Evolutionary conservation across 1,139 yeast genomes (phyloP).

Genomic region (Nakaseomyces glabratus): DNA sequence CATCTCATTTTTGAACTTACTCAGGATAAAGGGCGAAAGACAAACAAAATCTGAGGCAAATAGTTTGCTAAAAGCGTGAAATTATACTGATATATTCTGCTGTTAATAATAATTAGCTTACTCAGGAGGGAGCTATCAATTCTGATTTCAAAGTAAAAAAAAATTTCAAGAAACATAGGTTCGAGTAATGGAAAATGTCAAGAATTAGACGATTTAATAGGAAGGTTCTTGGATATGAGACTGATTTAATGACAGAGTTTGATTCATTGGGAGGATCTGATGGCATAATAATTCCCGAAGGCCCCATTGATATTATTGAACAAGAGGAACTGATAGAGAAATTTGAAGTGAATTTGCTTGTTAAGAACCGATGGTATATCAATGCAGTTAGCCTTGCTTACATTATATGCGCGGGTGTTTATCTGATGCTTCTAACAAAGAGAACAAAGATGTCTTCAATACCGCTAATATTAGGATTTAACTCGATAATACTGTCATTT

Average conservation of each 20-base stretch:
- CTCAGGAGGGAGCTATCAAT: too few relatives aligned
- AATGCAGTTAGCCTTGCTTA: slow-evolving; percentile 18
- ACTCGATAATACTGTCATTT: slow-evolving; percentile 25
- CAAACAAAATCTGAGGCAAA: not conserved
- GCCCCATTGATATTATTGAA: slow-evolving; percentile 27
- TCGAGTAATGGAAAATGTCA: slow-evolving; percentile 16
- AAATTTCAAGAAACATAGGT: not conserved
- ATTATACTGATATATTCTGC: too few relatives aligned
- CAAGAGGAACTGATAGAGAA: slow-evolving; percentile 27
- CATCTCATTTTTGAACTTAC: too few relatives aligned
- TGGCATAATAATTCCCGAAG: not conserved
- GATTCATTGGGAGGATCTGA: not conserved
- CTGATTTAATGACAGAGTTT: not conserved
- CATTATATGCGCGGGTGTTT: slow-evolving; percentile 20
- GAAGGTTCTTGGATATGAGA: slow-evolving; percentile 11
- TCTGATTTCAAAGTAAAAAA: not conserved
- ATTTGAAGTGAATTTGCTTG: slow-evolving; percentile 19
- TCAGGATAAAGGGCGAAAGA: not conserved
- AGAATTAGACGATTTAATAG: slow-evolving; percentile 22
- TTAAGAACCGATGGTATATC: slow-evolving; percentile 18
- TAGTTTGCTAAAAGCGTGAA: slow-evolving; percentile 7
- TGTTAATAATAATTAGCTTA: too few relatives aligned
- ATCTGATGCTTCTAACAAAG: slow-evolving; percentile 18
- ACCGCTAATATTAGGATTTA: slow-evolving; percentile 16
- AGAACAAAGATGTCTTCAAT: slow-evolving; percentile 5